A percentile compares a stretch with the other conserved stretches of the same genome.
These are phyloP conservation scores for Nidula microcarpa DNA, from an alignment of 768 basidiomycete species.

Conservation along the genomic window DNA sequence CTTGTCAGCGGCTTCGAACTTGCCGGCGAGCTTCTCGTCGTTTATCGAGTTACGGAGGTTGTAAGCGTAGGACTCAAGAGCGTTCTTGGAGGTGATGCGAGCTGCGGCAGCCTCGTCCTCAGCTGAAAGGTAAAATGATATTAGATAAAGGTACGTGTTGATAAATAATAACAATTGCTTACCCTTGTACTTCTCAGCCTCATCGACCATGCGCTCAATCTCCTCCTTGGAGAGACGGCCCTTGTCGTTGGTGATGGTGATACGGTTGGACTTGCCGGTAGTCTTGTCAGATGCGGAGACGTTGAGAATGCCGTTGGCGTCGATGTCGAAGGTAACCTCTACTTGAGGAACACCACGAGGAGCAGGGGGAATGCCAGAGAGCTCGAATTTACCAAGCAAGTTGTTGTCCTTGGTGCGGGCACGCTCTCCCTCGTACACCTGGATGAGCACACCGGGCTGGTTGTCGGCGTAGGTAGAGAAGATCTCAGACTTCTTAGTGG, in stretches of 20 bases:
- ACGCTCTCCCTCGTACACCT: constrained; percentile 98
- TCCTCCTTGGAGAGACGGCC: constrained; percentile 96
- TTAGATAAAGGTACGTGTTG: constrained; percentile 1
- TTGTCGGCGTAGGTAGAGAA: constrained; percentile 99
- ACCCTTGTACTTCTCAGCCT: constrained; percentile 92
- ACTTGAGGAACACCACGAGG: constrained; percentile 98
- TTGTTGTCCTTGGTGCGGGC: constrained; percentile 99
- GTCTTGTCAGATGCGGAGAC: constrained; percentile 96
- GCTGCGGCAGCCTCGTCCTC: constrained; percentile 86
- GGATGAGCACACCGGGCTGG: constrained; percentile 97
- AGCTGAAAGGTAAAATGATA: constrained; percentile 31
- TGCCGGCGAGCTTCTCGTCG: constrained; percentile 84
- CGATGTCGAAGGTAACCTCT: constrained; percentile 97
- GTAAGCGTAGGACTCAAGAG: constrained; percentile 91
- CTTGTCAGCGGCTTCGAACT: constrained; percentile 87
- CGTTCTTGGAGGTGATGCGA: constrained; percentile 87
- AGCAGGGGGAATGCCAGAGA: constrained; percentile 93
- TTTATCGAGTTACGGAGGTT: constrained; percentile 87
- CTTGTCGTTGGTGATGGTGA: constrained; percentile 96
- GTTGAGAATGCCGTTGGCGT: constrained; percentile 95
- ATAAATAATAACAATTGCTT: constrained; percentile 12
- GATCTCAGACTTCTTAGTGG: constrained; percentile 97
- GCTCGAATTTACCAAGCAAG: constrained; percentile 96
- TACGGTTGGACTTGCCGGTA: constrained; percentile 92
- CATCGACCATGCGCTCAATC: constrained; percentile 95